A percentile compares a stretch with the other conserved stretches of the same genome.
phyloP scores from a whole-genome alignment of 345 rosid genomes.

The Ricinus communis region DNA sequence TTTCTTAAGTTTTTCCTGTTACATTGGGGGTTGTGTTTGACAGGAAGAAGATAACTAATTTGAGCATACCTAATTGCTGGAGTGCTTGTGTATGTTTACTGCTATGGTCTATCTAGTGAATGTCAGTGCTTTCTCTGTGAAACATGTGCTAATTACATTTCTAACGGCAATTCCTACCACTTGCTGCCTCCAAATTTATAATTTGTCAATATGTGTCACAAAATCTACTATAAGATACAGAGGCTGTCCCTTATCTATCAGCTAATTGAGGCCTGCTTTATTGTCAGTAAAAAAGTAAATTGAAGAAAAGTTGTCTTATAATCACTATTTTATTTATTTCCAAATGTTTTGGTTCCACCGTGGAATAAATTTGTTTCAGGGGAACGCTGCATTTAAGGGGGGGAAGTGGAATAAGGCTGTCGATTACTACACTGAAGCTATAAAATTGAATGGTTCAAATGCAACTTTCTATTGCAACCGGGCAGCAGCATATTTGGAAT shows the following conservation, averaged over 20 bases:
- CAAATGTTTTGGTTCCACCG: no score
- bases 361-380: constrained; percentile 47
- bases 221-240: neutral
- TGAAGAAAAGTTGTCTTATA: neutral
- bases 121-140: neutral
- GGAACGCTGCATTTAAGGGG: constrained; percentile 88
- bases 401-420: constrained; percentile 83
- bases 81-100: neutral
- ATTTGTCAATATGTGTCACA: neutral
- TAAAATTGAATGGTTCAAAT: constrained; percentile 65
- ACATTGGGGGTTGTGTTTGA: neutral
- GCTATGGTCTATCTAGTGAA: neutral
- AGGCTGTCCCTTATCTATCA: neutral
- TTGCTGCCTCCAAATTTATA: neutral
- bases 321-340: no score
- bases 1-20: neutral
- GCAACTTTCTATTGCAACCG: constrained; percentile 78
- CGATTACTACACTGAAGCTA: constrained; percentile 77
- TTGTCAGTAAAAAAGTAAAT: neutral
- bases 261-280: neutral
- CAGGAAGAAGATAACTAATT: neutral
- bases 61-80: neutral
- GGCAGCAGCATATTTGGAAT: constrained; percentile 86
- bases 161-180: neutral
- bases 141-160: neutral